Conservation (phyloP, 805 yeast genomes). For the Schwanniomyces vanrijiae region DNA sequence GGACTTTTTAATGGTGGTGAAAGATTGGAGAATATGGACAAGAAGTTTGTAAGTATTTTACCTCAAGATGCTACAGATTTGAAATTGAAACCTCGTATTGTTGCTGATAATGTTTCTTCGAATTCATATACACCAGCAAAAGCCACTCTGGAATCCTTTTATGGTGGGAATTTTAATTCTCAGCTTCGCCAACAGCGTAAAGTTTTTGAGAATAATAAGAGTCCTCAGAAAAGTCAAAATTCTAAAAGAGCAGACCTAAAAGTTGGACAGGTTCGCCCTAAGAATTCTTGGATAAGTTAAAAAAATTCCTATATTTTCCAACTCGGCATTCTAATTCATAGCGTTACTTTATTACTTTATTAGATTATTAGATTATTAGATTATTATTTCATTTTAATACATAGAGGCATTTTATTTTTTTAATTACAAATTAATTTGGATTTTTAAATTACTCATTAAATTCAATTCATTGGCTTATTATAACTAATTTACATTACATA, state of each 20-base stretch:
- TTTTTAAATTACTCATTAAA: not conserved
- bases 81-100: slow-evolving; percentile 26
- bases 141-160: slow-evolving; percentile 9
- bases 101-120: slow-evolving; percentile 10
- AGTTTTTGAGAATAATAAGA: slow-evolving; percentile 15
- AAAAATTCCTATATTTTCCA: not conserved
- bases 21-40: slow-evolving; percentile 11
- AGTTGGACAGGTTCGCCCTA: slow-evolving; percentile 25
- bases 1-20: slow-evolving; percentile 60
- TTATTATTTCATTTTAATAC: not conserved
- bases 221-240: slow-evolving; percentile 16
- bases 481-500: slow-evolving; percentile 2
- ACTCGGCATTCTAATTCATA: not conserved
- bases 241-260: slow-evolving; percentile 28
- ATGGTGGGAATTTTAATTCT: slow-evolving; percentile 30
- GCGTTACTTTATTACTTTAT: not conserved
- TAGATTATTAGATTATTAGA: not conserved
- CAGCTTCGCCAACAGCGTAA: slow-evolving; percentile 29
- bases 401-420: slow-evolving; percentile 24
- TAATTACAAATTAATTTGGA: not conserved
- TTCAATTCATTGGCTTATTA: not conserved
- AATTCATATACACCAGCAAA: slow-evolving; percentile 7
- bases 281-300: slow-evolving; percentile 21
- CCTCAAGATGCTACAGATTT: slow-evolving; percentile 26
- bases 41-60: slow-evolving; percentile 20